These are phyloP conservation scores for Beauveria sp. DNA, from an alignment of 2,329 filamentous ascomycete species.

Conservation along the genomic window DNA sequence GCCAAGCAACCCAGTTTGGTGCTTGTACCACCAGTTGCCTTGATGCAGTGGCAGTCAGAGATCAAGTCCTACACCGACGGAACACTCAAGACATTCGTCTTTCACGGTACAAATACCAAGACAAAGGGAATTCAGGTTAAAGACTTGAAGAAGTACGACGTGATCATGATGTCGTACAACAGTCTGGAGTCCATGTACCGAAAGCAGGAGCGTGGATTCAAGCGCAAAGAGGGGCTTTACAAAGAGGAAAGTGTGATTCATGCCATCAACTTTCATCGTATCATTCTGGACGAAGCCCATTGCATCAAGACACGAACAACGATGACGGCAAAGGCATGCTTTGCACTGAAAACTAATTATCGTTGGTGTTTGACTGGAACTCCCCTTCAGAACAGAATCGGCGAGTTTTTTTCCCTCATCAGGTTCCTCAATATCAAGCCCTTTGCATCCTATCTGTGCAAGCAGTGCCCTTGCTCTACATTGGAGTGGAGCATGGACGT, in stretches of 20 bases:
- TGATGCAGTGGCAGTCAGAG: conserved; percentile 91
- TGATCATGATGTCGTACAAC: conserved; percentile 97
- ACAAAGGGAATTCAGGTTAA: conserved; percentile 67
- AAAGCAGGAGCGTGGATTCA: conserved; percentile 87
- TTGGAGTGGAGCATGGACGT: conserved; percentile 78
- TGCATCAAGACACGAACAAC: conserved; percentile 88
- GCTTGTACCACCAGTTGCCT: conserved; percentile 81
- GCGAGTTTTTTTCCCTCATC: conserved; percentile 91
- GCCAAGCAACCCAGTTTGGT: conserved; percentile 76
- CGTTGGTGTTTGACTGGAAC: conserved; percentile 96
- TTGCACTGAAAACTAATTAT: conserved; percentile 77
- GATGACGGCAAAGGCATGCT: conserved; percentile 90
- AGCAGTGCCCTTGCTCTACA: conserved; percentile 69
- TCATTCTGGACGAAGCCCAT: conserved; percentile 92
- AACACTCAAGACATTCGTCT: conserved; percentile 82
- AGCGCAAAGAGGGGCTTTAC: conserved; percentile 67
- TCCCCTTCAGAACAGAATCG: conserved; percentile 92
- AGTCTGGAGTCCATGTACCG: conserved; percentile 85
- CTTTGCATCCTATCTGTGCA: conserved; percentile 92
- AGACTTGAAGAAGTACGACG: conserved; percentile 75
- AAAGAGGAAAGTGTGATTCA: conserved; percentile 79
- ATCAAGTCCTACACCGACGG: conserved; percentile 78
- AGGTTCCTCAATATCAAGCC: conserved; percentile 84
- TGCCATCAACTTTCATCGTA: conserved; percentile 75
- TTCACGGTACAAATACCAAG: conserved; percentile 79